Conservation (phyloP, 805 yeast species). For the Metschnikowia drakensbergensis region DNA sequence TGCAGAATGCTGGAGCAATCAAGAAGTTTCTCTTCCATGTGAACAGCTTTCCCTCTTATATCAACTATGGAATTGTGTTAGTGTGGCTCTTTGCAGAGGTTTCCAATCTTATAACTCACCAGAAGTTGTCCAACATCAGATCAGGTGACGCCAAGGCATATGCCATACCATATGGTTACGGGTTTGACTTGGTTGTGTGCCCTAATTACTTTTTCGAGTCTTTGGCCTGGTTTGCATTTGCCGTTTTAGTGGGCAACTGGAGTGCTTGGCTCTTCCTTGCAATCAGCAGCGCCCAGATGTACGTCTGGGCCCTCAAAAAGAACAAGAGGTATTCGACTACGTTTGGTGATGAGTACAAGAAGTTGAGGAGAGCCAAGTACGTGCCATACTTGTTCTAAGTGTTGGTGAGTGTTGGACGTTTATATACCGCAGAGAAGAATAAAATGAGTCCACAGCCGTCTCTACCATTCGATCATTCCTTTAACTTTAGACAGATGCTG, state of each 20-base stretch:
- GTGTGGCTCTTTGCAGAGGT: constrained; percentile 59
- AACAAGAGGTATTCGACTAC: constrained; percentile 62
- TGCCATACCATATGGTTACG: constrained; percentile 77
- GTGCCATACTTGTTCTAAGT: constrained; percentile 51
- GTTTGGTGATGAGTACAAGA: constrained; percentile 77
- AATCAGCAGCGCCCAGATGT: constrained; percentile 81
- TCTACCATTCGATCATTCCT: constrained; percentile 8
- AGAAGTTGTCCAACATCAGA: constrained; percentile 58
- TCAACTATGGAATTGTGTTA: constrained; percentile 33
- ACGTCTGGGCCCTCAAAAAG: constrained; percentile 85
- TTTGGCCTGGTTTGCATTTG: constrained; percentile 67
- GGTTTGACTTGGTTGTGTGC: constrained; percentile 76
- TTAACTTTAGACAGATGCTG: constrained; percentile 72
- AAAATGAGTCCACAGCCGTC: not conserved
- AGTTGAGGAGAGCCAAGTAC: constrained; percentile 64
- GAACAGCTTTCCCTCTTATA: constrained; percentile 34
- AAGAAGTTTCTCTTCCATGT: constrained; percentile 41
- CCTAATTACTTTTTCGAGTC: constrained; percentile 94
- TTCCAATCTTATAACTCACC: constrained; percentile 71
- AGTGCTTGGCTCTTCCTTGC: constrained; percentile 65
- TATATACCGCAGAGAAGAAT: not conserved
- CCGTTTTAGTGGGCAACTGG: constrained; percentile 73
- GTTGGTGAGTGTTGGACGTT: not conserved
- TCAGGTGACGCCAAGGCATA: constrained; percentile 50
- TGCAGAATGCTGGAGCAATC: constrained; percentile 17